Conservation (phyloP, 768 basidiomycete genomes). For the Holtermannia corniformis region DNA sequence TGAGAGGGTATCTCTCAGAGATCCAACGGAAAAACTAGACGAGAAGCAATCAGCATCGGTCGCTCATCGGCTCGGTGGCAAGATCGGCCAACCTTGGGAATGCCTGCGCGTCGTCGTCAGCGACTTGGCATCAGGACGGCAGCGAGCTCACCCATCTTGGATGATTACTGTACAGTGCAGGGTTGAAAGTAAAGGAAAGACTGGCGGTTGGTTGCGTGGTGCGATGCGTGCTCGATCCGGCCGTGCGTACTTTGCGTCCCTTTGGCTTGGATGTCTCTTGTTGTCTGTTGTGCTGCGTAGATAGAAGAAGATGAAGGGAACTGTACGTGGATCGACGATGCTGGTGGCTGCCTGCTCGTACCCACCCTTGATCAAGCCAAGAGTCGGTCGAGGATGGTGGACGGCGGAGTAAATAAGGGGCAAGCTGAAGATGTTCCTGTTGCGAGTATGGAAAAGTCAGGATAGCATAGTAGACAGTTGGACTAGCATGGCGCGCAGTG, state of each 20-base stretch:
- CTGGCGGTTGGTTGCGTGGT: too few species aligned
- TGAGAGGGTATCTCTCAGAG: constrained; percentile 97
- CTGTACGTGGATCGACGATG: too few species aligned
- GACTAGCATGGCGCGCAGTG: neutral
- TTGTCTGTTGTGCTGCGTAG: neutral
- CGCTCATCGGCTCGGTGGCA: neutral
- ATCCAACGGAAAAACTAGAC: constrained; percentile 90
- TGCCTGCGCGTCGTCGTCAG: constrained; percentile 39
- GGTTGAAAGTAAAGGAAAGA: too few species aligned
- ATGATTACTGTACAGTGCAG: too few species aligned
- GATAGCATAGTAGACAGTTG: neutral
- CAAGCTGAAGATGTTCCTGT: neutral
- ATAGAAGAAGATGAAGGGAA: too few species aligned
- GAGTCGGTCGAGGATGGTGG: neutral
- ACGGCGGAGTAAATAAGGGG: neutral
- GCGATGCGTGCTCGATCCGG: too few species aligned
- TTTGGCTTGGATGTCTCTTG: too few species aligned
- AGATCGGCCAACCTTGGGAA: constrained; percentile 48
- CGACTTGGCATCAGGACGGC: neutral
- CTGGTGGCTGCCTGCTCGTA: too few species aligned
- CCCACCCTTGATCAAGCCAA: too few species aligned
- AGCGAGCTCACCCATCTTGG: constrained; percentile 15
- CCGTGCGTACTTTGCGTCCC: too few species aligned
- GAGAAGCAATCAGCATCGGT: neutral
- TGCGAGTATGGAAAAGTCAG: neutral